Base-by-base conservation (phyloP, 495 filamentous ascomycete species). In the Jackrogersella multiformis region DNA sequence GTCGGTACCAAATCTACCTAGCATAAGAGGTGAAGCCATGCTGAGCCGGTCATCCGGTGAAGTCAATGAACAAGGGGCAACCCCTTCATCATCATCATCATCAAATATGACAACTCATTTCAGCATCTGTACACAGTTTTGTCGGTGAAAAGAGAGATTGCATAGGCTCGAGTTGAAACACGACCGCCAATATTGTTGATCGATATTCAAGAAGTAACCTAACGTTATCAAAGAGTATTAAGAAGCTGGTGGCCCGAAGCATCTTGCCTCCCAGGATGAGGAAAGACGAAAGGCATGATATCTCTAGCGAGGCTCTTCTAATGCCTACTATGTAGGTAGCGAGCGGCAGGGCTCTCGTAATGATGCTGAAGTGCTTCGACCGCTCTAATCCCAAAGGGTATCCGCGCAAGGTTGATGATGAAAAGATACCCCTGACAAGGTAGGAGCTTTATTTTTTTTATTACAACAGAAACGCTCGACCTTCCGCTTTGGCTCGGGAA, bases 401-500 rank as follows among this genome's bases (percentile, higher is more conserved):
- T 55, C n/a, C 28, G 56, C 61, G 56, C 61, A 61, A 54, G 48
- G 39, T 63, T 38, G 38, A 68, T 59, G 59, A 62, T 58, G 59
- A 56, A 60, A 60, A 49, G 32, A 34, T 41, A 54, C 21, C 60
- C 66, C 51, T 60, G 48, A 18, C 15, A 13, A 53, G 26, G 35
- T 21, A 36, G 36, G 51, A 54, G 46, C n/a, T n/a, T n/a, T 15
- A 24, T 59, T 59, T 59, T 59, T 45, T 61, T 52, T 56, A 64
- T 44, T 56, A 35, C 39, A 53, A 57, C 61, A 32, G 41, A 49
- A 65, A 57, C 66, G 51, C 56, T 70, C 36, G 67, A 70, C 61
- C 67, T 70, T 70, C 67, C 67, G 51, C 53, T 70, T 65, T 70
- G 61, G 67, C 56, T 57, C 42, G 51, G 61, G 35, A 70, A 69